Evolutionary conservation across 345 rosid genomes (phyloP), one percentile per base, ranked within the genome.

Genomic region (Jatropha curcas): DNA sequence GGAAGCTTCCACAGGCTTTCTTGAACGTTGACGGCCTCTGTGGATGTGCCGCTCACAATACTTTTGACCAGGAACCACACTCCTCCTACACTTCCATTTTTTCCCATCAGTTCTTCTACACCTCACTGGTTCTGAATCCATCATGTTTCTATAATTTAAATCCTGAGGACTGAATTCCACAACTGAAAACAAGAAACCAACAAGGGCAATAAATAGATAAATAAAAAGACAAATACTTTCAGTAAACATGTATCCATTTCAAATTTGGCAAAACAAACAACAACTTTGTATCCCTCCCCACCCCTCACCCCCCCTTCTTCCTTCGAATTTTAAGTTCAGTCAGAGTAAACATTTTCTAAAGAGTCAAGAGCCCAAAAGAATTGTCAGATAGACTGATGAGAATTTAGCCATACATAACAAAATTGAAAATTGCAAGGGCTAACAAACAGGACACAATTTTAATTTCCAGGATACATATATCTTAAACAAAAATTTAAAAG

Each of bases 91-190:
- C 72, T 92, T 70, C 94, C 98, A 90, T 83, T 88, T 93, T 82
- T 90, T 90, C 65, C 97, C 97, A 77, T 88, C 94, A 27, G 98
- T 90, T 82, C 96, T 88, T 75, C 91, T 73, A 71, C 94, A 90
- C 79, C 98, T 84, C 65, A 82, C 82, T 1, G 86, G 81, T 70
- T 90, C 90, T 57, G 80, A 71, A 52, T 86, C 89, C 88, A 73
- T 74, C 77, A 68, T 56, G 69, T 41, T 57, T 69, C 80, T 64
- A 35, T 71, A 60, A 60, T 67, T 75, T 62, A 84, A 70, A 57
- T 71, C 76, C 69, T 60, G 71, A 39, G 72, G 57, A 77, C 82
- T 64, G 25, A 77, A 72, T 75, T 77, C 82, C 75, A 71, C 76
- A 79, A 79, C 84, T 80, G 82, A 82, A 79, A 78, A 30, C 43